A percentile compares a stretch with the other conserved stretches of the same genome.
Evolutionary conservation across 768 basidiomycete species (phyloP).

Genomic region (Boletus pseudo-olivaceus): DNA sequence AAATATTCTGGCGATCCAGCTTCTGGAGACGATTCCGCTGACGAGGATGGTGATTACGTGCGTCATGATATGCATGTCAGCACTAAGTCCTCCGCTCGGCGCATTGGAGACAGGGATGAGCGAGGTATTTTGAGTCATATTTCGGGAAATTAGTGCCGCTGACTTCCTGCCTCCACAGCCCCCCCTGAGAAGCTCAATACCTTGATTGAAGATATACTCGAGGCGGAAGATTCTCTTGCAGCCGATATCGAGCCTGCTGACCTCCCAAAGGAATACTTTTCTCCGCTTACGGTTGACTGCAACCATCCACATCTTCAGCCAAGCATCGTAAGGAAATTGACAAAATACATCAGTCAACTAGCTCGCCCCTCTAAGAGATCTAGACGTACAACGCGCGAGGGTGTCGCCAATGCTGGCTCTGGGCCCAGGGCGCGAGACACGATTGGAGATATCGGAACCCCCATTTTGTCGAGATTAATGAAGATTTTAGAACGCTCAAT

Average conservation of each 20-base stretch:
- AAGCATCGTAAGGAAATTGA: slow-evolving; percentile 60
- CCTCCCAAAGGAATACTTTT: slow-evolving; percentile 63
- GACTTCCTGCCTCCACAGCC: slow-evolving; percentile 32
- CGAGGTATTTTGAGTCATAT: slow-evolving; percentile 43
- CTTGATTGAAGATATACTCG: slow-evolving; percentile 81
- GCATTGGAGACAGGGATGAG: slow-evolving; percentile 74
- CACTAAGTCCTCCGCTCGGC: slow-evolving; percentile 49
- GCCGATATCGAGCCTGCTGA: slow-evolving; percentile 49
- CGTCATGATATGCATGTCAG: slow-evolving; percentile 29
- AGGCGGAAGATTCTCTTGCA: slow-evolving; percentile 70
- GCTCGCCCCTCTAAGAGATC: slow-evolving; percentile 67
- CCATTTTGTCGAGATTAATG: slow-evolving; percentile 59
- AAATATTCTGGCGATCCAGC: slow-evolving; percentile 37
- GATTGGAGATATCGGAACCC: slow-evolving; percentile 66
- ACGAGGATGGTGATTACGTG: slow-evolving; percentile 34
- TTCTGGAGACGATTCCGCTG: slow-evolving; percentile 56
- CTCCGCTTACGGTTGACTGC: slow-evolving; percentile 51
- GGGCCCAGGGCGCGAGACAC: slow-evolving; percentile 51
- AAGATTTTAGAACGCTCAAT: slow-evolving; percentile 80
- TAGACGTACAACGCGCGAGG: slow-evolving; percentile 42
- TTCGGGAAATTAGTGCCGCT: neutral
- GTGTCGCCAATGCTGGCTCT: slow-evolving; percentile 27
- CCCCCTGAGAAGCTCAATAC: slow-evolving; percentile 75
- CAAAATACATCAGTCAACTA: slow-evolving; percentile 64
- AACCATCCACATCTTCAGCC: slow-evolving; percentile 60